phyloP scores from a whole-genome alignment of 176 grass and related monocot species.

The Pontederia crassipes region DNA sequence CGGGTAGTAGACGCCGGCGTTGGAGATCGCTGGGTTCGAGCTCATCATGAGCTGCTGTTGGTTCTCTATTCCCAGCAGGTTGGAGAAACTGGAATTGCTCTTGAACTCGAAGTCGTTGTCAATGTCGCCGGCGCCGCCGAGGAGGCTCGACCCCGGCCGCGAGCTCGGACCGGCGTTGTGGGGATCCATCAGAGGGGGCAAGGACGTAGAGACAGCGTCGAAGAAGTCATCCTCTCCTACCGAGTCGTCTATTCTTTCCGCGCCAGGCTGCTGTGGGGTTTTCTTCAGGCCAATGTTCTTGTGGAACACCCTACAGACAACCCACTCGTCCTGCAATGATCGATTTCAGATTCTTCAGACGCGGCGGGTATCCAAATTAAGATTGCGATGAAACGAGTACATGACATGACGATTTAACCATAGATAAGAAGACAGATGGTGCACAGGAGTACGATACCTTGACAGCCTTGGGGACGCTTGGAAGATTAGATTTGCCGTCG shows the following conservation, averaged over 20 bases:
- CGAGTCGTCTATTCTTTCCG: constrained; percentile 38
- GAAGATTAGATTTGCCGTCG: constrained; percentile 38
- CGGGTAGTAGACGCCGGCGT: constrained; percentile 13
- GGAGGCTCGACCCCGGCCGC: background rate
- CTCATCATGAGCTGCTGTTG: background rate
- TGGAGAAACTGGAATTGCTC: background rate
- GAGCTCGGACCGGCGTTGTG: background rate
- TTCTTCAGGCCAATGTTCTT: constrained; percentile 36
- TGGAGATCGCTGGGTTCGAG: constrained; percentile 6
- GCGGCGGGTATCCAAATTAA: background rate
- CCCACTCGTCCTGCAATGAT: constrained; percentile 70
- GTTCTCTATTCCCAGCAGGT: background rate
- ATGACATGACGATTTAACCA: background rate
- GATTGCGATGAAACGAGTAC: background rate
- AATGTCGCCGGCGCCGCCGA: background rate
- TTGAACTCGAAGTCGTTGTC: constrained; percentile 10
- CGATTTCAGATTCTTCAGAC: background rate
- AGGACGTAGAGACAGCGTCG: constrained; percentile 29
- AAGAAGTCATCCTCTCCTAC: constrained; percentile 42
- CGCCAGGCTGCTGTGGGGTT: constrained; percentile 30
- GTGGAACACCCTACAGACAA: constrained; percentile 75
- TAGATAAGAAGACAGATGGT: background rate
- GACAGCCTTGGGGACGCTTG: constrained; percentile 32
- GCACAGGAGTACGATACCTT: constrained; percentile 39
- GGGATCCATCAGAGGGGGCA: constrained; percentile 53